Conservation (phyloP, 2,329 filamentous ascomycete species). For the Didymella keratinophila region DNA sequence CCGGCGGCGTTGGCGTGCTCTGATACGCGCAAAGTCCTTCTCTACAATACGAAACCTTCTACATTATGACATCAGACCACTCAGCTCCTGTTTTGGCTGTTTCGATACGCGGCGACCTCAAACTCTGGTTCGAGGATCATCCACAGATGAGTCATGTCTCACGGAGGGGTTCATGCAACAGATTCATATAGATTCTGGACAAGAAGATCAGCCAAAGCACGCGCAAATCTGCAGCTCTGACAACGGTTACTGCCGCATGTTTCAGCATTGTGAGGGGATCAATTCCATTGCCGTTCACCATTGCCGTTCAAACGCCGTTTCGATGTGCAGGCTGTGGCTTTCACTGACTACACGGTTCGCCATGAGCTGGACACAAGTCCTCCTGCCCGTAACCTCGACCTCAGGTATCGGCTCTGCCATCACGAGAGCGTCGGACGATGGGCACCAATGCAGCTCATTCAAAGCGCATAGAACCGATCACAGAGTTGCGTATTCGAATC, state of each 20-base stretch:
- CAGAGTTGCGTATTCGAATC: not conserved
- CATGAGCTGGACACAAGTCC: not conserved
- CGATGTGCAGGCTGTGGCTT: not conserved
- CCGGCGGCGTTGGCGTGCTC: slow-evolving; percentile 6
- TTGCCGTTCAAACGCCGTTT: not conserved
- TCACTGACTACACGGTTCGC: not conserved
- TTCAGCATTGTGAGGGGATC: not conserved
- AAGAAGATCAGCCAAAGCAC: not conserved
- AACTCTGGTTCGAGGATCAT: not conserved
- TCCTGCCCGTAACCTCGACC: not conserved
- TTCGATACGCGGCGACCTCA: not conserved
- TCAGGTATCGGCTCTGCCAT: not conserved
- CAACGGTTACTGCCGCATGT: not conserved
- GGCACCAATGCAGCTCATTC: slow-evolving; percentile 3
- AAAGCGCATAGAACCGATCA: slow-evolving; percentile 2
- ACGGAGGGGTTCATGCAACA: not conserved
- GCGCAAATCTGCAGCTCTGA: not conserved
- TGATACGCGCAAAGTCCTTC: slow-evolving; percentile 3
- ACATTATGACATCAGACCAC: slow-evolving; percentile 5
- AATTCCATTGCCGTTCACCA: not conserved
- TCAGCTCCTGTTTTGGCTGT: not conserved
- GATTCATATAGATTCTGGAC: not conserved
- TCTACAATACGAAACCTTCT: not conserved
- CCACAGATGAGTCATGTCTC: not conserved
- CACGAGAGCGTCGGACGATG: not conserved